These are phyloP conservation scores for Podaxis sp. DNA, from an alignment of 768 basidiomycete genomes.

Conservation along the genomic window DNA sequence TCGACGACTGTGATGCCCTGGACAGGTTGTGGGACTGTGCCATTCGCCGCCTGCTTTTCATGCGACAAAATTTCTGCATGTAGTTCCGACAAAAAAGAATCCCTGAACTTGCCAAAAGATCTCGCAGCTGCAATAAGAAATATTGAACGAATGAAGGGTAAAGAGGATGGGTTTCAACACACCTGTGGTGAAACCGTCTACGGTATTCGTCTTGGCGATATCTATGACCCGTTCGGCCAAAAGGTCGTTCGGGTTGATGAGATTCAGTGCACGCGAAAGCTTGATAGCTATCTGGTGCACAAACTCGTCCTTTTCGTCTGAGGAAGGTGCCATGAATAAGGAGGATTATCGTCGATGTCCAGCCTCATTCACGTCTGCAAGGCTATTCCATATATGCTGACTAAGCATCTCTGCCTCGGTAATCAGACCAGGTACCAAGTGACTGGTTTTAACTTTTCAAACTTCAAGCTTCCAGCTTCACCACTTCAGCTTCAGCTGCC, in stretches of 20 bases:
- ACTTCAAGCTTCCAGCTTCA: no score
- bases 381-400: not conserved
- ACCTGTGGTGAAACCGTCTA: conserved; percentile 72
- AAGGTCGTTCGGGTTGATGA: conserved; percentile 79
- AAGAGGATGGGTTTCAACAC: conserved; percentile 17
- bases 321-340: conserved; percentile 26
- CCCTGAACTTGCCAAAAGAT: conserved; percentile 85
- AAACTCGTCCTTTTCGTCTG: conserved; percentile 40
- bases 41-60: conserved; percentile 61
- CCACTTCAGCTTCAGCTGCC: no score
- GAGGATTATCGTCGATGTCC: not conserved
- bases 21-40: conserved; percentile 54
- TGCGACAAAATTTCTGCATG: conserved; percentile 79
- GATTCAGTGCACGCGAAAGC: conserved; percentile 79
- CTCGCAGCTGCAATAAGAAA: conserved; percentile 54
- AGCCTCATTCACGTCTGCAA: not conserved
- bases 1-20: conserved; percentile 78
- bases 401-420: not conserved
- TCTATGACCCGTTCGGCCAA: conserved; percentile 78
- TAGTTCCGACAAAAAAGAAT: conserved; percentile 73
- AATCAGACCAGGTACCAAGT: no score
- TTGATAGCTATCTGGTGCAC: conserved; percentile 73
- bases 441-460: no score
- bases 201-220: conserved; percentile 69
- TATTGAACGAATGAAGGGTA: not conserved